Percentiles rank a stretch among this genome's conserved stretches.
phyloP scores from a whole-genome alignment of 2,329 filamentous ascomycete species.

The Aspergillus arachidicola region DNA sequence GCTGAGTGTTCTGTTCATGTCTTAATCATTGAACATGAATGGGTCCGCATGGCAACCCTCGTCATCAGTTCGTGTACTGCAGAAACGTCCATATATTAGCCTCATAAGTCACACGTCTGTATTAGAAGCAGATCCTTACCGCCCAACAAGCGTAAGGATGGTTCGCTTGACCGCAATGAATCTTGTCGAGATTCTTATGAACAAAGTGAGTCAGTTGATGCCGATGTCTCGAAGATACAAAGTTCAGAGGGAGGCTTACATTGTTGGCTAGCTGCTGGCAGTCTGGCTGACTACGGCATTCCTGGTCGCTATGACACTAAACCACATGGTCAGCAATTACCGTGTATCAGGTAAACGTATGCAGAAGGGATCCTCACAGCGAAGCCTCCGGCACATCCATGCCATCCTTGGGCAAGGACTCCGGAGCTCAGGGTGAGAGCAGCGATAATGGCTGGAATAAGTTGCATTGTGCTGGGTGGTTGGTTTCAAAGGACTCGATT shows the following conservation, averaged over 20 bases:
- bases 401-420: neutral
- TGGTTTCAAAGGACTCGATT: neutral
- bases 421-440: neutral
- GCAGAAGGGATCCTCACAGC: neutral
- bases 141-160: neutral
- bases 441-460: neutral
- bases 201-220: neutral
- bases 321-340: neutral
- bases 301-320: neutral
- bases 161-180: neutral
- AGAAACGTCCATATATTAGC: neutral
- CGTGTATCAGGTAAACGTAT: neutral
- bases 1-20: neutral
- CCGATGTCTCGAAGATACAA: neutral
- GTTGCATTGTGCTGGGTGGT: neutral
- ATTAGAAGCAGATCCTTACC: neutral
- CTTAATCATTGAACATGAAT: neutral
- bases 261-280: neutral
- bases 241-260: rapidly evolving
- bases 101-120: neutral
- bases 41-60: neutral
- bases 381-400: neutral
- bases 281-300: neutral
- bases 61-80: neutral
- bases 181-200: neutral